Evolutionary conservation across 148 eudicot species (phyloP), one percentile per base, ranked within the genome.

Genomic region (Silene conica): DNA sequence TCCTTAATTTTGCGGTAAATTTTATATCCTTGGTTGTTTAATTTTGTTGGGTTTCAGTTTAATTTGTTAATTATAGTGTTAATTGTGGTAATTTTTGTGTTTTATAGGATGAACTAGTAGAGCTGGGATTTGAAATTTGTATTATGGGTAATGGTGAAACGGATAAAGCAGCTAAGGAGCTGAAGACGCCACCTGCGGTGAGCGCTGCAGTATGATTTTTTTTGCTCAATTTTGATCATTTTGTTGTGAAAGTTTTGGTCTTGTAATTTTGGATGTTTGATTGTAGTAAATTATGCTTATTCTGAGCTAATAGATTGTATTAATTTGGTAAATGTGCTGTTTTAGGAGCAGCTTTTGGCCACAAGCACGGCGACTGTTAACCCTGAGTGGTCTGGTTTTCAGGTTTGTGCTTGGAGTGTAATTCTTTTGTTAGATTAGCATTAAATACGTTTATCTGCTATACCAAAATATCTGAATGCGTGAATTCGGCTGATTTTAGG

Each of bases 311-410:
- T n/a, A n/a, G n/a, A n/a, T n/a, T n/a, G n/a, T n/a, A n/a, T 67
- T 19, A 11, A 66, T 58, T 66, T 43, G 34, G 1, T 10, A 2
- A 45, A 28, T 76, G 66, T 81, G 66, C 38, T 76, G 66, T 76
- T 73, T 76, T 74, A 96, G 97, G 99, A 96, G 84, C 97, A 81
- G 45, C 55, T 89, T 74, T 85, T 90, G 23, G 80, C 86, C 52
- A 80, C 85, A 38, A 80, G 87, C 69, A 76, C 90, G 15, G 89
- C 88, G 7, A 52, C 91, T 54, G 90, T 89, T 54, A 84, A 85
- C 82, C 88, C 92, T 34, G 99, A 96, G 69, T 96, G 99, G 99
- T 70, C 96, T 74, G 97, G 97, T 23, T 96, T 85, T 82, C 97
- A 96, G 99, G 99, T 96, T 84, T 72, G 82, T 75, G 18, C 26